Evolutionary conservation across 1,284 basidiomycete genomes (phyloP).

Genomic region (Microbotryum violaceum): DNA sequence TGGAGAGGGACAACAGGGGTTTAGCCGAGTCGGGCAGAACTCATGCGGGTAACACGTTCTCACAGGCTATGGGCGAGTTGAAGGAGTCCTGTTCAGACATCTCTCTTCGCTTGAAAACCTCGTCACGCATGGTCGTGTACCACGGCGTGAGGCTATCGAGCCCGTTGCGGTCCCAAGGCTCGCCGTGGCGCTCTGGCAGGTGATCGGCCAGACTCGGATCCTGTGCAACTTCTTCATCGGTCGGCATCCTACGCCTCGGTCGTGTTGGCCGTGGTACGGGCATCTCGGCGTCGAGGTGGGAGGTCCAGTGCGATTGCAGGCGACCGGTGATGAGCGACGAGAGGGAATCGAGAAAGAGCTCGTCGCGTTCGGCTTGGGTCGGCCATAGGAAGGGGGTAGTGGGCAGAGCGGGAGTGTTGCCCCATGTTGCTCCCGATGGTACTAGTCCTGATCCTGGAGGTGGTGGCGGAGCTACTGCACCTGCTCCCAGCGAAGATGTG

Average conservation of each 20-base stretch:
- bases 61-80: slow-evolving; percentile 20
- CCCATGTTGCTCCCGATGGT: background rate
- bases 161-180: slow-evolving; percentile 11
- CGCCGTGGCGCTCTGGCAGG: background rate
- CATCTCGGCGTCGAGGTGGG: no score
- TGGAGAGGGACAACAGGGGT: background rate
- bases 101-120: slow-evolving; percentile 16
- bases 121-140: slow-evolving; percentile 13
- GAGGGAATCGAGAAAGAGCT: slow-evolving; percentile 28
- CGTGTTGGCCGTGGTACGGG: no score
- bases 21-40: background rate
- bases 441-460: background rate
- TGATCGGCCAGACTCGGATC: background rate
- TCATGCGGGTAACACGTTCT: no score
- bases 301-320: background rate
- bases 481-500: background rate
- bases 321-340: background rate
- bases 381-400: slow-evolving; percentile 1
- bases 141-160: slow-evolving; percentile 19
- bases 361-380: slow-evolving; percentile 19
- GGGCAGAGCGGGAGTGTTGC: background rate
- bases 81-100: slow-evolving; percentile 24
- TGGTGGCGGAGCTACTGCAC: background rate
- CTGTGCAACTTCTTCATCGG: background rate
- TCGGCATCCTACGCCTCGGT: no score